Evolutionary conservation across 768 basidiomycete species (phyloP).

Genomic region (Podaxis rugospora): DNA sequence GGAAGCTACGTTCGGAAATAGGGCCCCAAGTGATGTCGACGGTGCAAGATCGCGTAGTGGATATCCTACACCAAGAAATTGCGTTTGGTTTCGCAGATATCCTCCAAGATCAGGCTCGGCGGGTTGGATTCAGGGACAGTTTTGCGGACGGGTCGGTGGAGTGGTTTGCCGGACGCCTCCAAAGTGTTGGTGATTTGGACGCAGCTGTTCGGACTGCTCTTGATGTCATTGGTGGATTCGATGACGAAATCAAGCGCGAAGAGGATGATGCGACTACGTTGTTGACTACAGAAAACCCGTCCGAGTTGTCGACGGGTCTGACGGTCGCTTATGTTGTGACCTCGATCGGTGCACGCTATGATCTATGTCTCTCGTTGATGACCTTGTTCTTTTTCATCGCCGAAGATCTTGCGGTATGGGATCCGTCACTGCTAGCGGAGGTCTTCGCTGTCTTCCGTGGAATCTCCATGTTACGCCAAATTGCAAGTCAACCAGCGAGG

Average conservation of each 20-base stretch:
- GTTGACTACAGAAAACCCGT: constrained; percentile 47
- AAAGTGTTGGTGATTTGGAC: constrained; percentile 53
- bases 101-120: constrained; percentile 57
- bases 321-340: constrained; percentile 58
- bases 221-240: constrained; percentile 70
- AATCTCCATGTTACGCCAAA: constrained; percentile 62
- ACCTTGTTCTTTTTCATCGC: constrained; percentile 68
- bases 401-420: constrained; percentile 59
- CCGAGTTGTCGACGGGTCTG: constrained; percentile 60
- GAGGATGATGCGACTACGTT: constrained; percentile 59
- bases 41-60: constrained; percentile 55
- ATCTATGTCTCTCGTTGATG: constrained; percentile 62
- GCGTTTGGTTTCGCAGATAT: constrained; percentile 78
- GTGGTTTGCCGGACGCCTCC: constrained; percentile 60
- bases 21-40: constrained; percentile 51
- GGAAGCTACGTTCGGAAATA: constrained; percentile 58
- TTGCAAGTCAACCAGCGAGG: constrained; percentile 53
- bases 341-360: constrained; percentile 70
- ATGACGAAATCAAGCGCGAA: constrained; percentile 68
- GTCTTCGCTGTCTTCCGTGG: constrained; percentile 81
- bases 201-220: constrained; percentile 51
- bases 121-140: constrained; percentile 46
- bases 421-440: constrained; percentile 61
- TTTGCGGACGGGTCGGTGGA: constrained; percentile 56
- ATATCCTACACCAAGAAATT: constrained; percentile 71